Evolutionary conservation across 2,329 filamentous ascomycete species (phyloP).

Genomic region (Sclerotinia sclerotiorum): DNA sequence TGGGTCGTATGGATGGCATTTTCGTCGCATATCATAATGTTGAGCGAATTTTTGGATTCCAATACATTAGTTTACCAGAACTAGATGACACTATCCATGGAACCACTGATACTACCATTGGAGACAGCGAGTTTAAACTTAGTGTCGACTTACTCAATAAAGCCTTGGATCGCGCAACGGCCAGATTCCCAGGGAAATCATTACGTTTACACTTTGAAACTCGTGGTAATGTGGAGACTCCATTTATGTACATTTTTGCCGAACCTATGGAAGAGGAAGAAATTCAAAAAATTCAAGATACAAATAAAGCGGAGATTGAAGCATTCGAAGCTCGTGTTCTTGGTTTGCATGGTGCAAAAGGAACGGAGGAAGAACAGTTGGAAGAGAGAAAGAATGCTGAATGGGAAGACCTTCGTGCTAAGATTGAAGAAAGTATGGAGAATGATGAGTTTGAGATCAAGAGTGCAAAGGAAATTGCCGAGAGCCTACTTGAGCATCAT

Average conservation of each 20-base stretch:
- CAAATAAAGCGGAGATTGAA: conserved; percentile 62
- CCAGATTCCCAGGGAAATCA: conserved; percentile 72
- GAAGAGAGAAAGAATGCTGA: conserved; percentile 34
- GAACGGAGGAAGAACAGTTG: conserved; percentile 17
- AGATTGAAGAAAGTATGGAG: conserved; percentile 40
- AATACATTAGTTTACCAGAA: conserved; percentile 83
- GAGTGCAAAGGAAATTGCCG: conserved; percentile 24
- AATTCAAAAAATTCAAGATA: conserved; percentile 71
- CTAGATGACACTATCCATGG: conserved; percentile 93
- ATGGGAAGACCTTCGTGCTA: conserved; percentile 39
- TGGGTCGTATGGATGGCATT: conserved; percentile 98
- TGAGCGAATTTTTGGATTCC: conserved; percentile 93
- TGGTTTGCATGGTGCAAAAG: conserved; percentile 47
- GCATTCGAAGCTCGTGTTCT: conserved; percentile 66
- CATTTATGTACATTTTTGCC: conserved; percentile 86
- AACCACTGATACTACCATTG: conserved; percentile 62
- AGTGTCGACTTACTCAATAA: conserved; percentile 80
- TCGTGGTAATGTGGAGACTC: conserved; percentile 48
- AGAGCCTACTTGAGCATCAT: conserved; percentile 24
- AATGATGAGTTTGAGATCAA: conserved; percentile 36
- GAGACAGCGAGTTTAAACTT: conserved; percentile 81
- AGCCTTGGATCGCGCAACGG: conserved; percentile 71
- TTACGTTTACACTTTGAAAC: conserved; percentile 83
- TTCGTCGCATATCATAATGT: conserved; percentile 97
- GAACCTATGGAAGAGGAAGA: conserved; percentile 75